These are phyloP conservation scores for Chrysoporthe puriensis DNA, from an alignment of 2,329 filamentous ascomycete species.

Conservation along the genomic window DNA sequence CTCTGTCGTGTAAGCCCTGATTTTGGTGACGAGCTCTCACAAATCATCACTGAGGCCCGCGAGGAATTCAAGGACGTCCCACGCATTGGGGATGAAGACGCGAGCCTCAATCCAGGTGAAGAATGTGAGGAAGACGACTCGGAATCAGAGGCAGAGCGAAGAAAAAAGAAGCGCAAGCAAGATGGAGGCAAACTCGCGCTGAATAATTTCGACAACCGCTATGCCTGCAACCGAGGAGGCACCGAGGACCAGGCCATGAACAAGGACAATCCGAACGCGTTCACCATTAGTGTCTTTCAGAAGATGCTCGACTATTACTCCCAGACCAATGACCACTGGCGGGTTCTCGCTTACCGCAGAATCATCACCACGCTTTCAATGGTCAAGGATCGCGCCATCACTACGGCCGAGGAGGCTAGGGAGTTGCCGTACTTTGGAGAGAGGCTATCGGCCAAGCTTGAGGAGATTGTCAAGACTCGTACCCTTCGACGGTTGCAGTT, in stretches of 20 bases:
- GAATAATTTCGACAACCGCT: slow-evolving; percentile 52
- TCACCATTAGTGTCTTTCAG: slow-evolving; percentile 76
- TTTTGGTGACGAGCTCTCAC: slow-evolving; percentile 60
- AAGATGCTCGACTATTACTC: slow-evolving; percentile 81
- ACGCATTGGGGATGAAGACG: slow-evolving; percentile 51
- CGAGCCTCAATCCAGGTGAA: slow-evolving; percentile 39
- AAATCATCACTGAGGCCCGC: slow-evolving; percentile 66
- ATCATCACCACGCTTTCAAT: slow-evolving; percentile 74
- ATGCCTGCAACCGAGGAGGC: slow-evolving; percentile 59
- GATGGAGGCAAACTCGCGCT: slow-evolving; percentile 29
- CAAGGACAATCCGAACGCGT: slow-evolving; percentile 68
- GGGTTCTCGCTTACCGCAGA: slow-evolving; percentile 74
- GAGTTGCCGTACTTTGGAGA: slow-evolving; percentile 70
- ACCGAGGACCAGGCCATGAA: slow-evolving; percentile 43
- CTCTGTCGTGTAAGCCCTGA: not conserved
- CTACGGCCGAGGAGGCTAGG: slow-evolving; percentile 70
- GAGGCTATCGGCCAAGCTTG: slow-evolving; percentile 80
- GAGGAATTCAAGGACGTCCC: slow-evolving; percentile 60
- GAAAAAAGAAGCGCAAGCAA: slow-evolving; percentile 31
- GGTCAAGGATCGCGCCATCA: slow-evolving; percentile 62
- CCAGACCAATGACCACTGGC: slow-evolving; percentile 76
- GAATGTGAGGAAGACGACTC: slow-evolving; percentile 30
- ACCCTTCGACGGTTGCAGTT: slow-evolving; percentile 73
- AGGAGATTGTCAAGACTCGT: slow-evolving; percentile 81
- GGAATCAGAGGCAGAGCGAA: slow-evolving; percentile 33